Percentiles rank a stretch among this genome's conserved stretches.
phyloP scores from a whole-genome alignment of 2,329 filamentous ascomycete genomes.

The Calonectria honghensis region DNA sequence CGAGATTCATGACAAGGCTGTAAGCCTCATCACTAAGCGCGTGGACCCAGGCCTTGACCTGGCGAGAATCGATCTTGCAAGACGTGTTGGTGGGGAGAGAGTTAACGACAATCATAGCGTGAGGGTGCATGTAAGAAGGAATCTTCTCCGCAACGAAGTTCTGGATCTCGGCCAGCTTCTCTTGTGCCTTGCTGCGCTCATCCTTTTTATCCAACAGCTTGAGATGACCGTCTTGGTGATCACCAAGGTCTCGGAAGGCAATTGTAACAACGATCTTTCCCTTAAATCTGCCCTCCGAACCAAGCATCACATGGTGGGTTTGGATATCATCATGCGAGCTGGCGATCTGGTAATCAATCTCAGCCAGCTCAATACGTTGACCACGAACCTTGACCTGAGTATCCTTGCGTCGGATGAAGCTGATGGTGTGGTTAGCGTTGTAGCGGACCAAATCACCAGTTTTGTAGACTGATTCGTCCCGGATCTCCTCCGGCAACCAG shows the following conservation, averaged over 20 bases:
- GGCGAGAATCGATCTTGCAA: conserved; percentile 29
- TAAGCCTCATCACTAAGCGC: conserved; percentile 3
- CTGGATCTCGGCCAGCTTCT: conserved; percentile 2
- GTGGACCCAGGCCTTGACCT: conserved; percentile 13
- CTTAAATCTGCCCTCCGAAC: background rate
- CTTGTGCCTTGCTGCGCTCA: background rate
- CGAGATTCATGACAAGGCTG: conserved; percentile 10
- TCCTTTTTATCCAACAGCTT: conserved; percentile 7
- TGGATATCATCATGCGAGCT: conserved; percentile 20
- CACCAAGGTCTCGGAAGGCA: conserved; percentile 7
- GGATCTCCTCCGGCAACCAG: conserved; percentile 19
- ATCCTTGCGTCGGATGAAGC: conserved; percentile 29
- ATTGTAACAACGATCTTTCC: background rate
- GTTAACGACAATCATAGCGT: conserved; percentile 23
- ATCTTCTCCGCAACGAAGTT: conserved; percentile 24
- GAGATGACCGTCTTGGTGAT: conserved; percentile 8
- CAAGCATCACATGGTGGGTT: conserved; percentile 6
- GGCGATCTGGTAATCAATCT: conserved; percentile 26
- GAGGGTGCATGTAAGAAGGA: conserved; percentile 35
- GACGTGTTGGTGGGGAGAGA: conserved; percentile 11
- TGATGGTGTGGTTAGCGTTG: conserved; percentile 22
- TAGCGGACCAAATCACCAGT: conserved; percentile 37
- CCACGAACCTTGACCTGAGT: conserved; percentile 32
- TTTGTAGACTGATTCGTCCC: conserved; percentile 13
- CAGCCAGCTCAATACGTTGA: conserved; percentile 24